Evolutionary conservation across 331 rosid genomes (phyloP), one percentile per base, ranked within the genome.

Genomic region (Erythrophleum ivorense): DNA sequence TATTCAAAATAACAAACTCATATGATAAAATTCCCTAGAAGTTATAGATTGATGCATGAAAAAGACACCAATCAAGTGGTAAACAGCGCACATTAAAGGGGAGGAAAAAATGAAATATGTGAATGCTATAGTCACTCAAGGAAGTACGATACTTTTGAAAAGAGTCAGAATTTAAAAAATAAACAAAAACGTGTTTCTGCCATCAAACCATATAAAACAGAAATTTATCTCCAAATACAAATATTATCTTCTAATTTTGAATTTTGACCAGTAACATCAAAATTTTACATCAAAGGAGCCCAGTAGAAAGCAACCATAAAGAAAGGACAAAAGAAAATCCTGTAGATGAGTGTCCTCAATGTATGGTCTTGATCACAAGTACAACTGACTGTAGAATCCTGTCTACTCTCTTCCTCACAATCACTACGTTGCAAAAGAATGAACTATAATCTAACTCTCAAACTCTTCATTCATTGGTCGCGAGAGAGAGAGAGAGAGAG

Each of bases 1-100:
- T 38, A 76, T 59, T 58, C 45, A 67, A 69, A 52, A 77, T 40
- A 77, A 48, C 52, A 53, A 65, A 18, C 9, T 54, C n/a, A 76
- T 54, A 48, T n/a, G 53, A 33, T 49, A 16, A 24, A 70, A 73
- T 24, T 24, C 34, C 24, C 69, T 0, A 53, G 1, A 41, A 41
- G 46, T 41, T 48, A 38, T 33, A 16, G 24, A 64, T 38, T 49
- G 43, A 53, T 57, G 49, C 57, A 0, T 5, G 48, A 31, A 53
- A 33, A 33, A 72, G 31, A 12, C 4, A 18, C 5, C 40, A 46
- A 1, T 45, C 65, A 46, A 33, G 46, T 24, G 40, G 14, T 3
- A 41, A 38, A 31, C 63, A 3, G 13, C 24, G 19, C 50, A 71
- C 15, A 36, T 6, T 7, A 45, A 21, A 70, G 31, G 31, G 49